Conservation (phyloP, 306 rosid species). For the cucumber (Cucumis sativus) region DNA sequence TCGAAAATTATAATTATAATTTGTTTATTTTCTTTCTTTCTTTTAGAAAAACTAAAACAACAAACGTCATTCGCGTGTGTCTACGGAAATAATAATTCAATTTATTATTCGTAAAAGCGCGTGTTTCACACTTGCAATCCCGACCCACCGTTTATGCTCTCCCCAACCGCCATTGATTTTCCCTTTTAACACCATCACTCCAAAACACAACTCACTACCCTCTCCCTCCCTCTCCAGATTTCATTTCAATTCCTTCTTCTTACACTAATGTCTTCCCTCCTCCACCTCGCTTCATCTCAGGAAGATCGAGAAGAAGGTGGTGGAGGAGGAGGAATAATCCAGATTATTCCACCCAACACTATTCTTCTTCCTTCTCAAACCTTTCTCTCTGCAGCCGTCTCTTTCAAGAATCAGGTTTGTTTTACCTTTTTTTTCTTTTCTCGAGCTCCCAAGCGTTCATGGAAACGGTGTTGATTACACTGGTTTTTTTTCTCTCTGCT, state of each 20-base stretch:
- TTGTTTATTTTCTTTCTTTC: no score
- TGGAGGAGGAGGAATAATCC: conserved; percentile 12
- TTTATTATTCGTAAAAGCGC: neutral
- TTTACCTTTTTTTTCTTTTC: no score
- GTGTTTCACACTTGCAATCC: neutral
- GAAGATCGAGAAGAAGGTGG: conserved; percentile 19
- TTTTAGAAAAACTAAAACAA: no score
- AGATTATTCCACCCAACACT: conserved; percentile 13
- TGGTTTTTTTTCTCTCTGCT: neutral
- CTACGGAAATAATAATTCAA: neutral
- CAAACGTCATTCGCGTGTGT: neutral
- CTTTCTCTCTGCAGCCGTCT: conserved; percentile 43
- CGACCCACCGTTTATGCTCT: neutral
- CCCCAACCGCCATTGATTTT: neutral
- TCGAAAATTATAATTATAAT: no score
- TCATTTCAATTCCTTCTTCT: neutral
- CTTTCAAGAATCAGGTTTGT: conserved; percentile 57
- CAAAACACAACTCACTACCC: neutral
- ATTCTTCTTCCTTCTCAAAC: conserved; percentile 29
- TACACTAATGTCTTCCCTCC: conserved; percentile 26
- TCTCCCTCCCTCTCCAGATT: neutral
- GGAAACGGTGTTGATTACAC: neutral
- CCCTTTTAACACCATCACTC: neutral
- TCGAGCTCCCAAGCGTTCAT: no score
- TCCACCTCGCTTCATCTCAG: conserved; percentile 18